Conservation (phyloP, 2,329 filamentous ascomycete species). For the Pseudogymnoascus sp. region DNA sequence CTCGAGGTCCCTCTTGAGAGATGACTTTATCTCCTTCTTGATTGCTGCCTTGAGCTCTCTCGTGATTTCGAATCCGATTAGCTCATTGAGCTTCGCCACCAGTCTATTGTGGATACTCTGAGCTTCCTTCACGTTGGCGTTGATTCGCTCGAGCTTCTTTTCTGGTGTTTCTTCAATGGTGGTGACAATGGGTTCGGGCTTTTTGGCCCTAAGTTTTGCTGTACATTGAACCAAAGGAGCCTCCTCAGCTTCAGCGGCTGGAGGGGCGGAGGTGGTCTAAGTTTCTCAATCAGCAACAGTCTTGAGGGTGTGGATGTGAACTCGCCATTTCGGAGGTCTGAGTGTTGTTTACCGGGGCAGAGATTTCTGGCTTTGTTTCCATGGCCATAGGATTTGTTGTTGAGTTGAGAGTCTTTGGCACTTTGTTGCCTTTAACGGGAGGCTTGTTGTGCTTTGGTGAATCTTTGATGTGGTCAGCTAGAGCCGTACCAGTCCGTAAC, state of each 20-base stretch:
- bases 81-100: background rate
- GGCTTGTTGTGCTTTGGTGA: background rate
- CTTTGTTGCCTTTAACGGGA: background rate
- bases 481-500: background rate
- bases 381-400: background rate
- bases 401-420: background rate
- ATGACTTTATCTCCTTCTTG: background rate
- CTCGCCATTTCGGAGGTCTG: background rate
- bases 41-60: background rate
- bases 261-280: background rate
- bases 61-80: background rate
- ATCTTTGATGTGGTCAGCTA: background rate
- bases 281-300: background rate
- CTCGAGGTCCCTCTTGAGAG: background rate
- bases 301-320: background rate
- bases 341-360: background rate
- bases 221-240: background rate
- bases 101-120: background rate
- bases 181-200: background rate
- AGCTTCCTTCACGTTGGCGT: background rate
- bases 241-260: background rate
- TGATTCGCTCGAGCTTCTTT: background rate
- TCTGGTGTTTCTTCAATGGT: background rate
- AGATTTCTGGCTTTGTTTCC: background rate
- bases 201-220: background rate